Percentiles rank a stretch among this genome's conserved stretches.
Evolutionary conservation across 345 rosid species (phyloP).

Genomic region (Acer yangbiense): DNA sequence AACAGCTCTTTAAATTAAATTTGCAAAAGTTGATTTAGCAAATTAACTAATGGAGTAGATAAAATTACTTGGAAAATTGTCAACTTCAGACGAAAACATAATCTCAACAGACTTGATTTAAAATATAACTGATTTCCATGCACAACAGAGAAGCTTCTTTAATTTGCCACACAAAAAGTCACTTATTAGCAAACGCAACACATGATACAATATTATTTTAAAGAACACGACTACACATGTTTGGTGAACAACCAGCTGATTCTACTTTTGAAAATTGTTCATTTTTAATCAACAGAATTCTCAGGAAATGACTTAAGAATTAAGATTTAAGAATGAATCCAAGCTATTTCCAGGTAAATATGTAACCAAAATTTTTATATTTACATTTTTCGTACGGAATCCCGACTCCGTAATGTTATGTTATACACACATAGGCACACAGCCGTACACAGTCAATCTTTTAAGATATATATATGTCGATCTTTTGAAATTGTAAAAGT

Average conservation of each 20-base stretch:
- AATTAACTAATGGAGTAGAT: neutral
- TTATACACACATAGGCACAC: too few relatives aligned
- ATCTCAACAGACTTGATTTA: neutral
- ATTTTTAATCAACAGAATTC: neutral
- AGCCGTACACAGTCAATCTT: too few relatives aligned
- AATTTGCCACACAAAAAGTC: neutral
- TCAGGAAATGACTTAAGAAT: neutral
- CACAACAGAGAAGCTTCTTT: neutral
- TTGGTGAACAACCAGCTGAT: slow-evolving; percentile 10
- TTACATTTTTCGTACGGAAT: too few relatives aligned
- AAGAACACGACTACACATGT: neutral
- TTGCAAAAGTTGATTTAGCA: neutral
- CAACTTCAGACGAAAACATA: neutral
- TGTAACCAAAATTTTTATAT: neutral
- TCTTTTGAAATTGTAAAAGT: too few relatives aligned
- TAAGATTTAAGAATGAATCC: neutral
- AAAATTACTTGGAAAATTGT: neutral
- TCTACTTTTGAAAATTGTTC: slow-evolving; percentile 2
- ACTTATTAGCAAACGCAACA: neutral
- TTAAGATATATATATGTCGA: too few relatives aligned
- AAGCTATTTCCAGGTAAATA: neutral
- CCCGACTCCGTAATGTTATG: too few relatives aligned
- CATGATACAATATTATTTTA: neutral
- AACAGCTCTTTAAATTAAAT: neutral
- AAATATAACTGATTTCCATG: neutral